A percentile compares a stretch with the other conserved stretches of the same genome.
Conservation (phyloP, 1,284 basidiomycete genomes). For the Meira miltonrushii region DNA sequence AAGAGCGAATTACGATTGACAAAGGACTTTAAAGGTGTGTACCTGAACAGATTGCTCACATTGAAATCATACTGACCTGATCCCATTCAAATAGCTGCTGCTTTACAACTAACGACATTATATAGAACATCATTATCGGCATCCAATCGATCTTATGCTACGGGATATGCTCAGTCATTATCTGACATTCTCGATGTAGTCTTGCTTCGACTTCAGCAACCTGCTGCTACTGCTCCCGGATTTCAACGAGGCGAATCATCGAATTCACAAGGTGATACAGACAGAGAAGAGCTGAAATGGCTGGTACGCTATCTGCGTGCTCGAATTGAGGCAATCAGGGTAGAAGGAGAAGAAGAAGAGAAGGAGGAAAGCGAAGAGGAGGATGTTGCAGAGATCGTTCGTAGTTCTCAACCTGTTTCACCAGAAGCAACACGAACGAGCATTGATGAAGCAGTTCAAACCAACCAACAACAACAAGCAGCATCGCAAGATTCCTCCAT, state of each 20-base stretch:
- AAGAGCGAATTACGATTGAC: conserved; percentile 13
- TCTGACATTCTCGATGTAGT: conserved; percentile 15
- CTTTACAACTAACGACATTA: conserved; percentile 17
- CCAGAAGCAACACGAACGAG: no score
- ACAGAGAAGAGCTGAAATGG: conserved; percentile 13
- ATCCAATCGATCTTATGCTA: conserved; percentile 12
- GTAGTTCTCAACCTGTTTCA: no score
- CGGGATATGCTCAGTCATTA: conserved; percentile 13
- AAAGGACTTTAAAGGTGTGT: conserved; percentile 15
- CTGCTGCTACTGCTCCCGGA: conserved; percentile 1
- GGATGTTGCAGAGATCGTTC: background rate
- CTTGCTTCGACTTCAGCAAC: conserved; percentile 11
- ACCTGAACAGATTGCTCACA: background rate
- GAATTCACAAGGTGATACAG: background rate
- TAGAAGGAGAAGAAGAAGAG: conserved; percentile 15
- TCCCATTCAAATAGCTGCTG: conserved; percentile 12
- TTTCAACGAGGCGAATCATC: background rate
- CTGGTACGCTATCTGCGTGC: conserved; percentile 13
- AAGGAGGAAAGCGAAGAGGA: conserved; percentile 7
- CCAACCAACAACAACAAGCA: no score
- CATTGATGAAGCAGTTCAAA: no score
- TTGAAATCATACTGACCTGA: conserved; percentile 2
- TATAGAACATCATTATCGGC: conserved; percentile 16
- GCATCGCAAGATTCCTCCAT: no score
- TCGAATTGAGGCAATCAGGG: conserved; percentile 16